Base-by-base conservation (phyloP, 257 asterid species). In the Linaria vulgaris region DNA sequence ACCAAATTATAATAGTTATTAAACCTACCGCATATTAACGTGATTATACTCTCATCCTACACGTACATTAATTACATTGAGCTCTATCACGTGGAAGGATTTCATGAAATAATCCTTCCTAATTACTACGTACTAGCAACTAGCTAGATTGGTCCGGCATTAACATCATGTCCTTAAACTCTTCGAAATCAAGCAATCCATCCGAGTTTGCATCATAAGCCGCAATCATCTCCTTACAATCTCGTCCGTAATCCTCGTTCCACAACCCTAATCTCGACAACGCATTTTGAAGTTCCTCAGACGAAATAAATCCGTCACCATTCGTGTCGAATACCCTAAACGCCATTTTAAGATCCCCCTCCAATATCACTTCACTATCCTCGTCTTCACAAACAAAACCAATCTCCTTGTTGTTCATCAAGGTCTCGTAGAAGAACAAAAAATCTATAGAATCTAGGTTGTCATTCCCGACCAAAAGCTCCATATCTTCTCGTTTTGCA, bases 121-220 rank as follows among this genome's bases (percentile, higher is more conserved):
- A n/a, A n/a, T n/a, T n/a, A n/a, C n/a, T n/a, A n/a, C n/a, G n/a
- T 70, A 16, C 49, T 56, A 57, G 52, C 49, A 71, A 58, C 44
- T 52, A 57, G 64, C 21, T 22, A 30, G 53, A 14, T 17, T 10
- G 38, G 12, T 41, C 0, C 15, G 47, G 12, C 15, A 41, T 34
- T 59, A 70, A 43, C 90, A 86, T 83, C 90, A 86, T 86, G 11
- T 44, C 69, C 78, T 82, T 82, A 54, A 86, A 82, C 79, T 84
- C 95, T 58, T 84, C 84, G 30, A 80, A 82, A 71, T 86, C 91
- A 54, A 86, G 76, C 63, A 75, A 58, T 1, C 91, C 95, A 74
- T 86, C 91, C 0, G 75, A 74, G 69, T 86, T 83, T 0, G 51
- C 45, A 43, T 86, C 91, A 10, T 76, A 86, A 12, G 55, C 74